Base-by-base conservation (phyloP, 108 stramenopile species). In the Cyclostephanos tholiformis region DNA sequence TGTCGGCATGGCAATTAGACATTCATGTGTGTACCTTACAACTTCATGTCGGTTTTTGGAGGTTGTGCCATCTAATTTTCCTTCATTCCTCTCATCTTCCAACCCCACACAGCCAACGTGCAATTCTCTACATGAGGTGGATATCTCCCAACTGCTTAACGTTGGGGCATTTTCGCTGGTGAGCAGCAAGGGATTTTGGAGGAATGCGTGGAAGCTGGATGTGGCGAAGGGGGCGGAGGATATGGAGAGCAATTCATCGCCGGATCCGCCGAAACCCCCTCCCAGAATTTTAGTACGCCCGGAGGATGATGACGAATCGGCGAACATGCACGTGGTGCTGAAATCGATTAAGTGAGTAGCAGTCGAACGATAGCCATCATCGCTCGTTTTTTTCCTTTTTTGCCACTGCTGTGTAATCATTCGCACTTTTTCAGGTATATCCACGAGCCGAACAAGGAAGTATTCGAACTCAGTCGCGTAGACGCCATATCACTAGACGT, bases 401-500 rank as follows among this genome's bases (percentile, higher is more conserved):
- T n/a, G n/a, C n/a, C n/a, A n/a, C n/a, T n/a, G n/a, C n/a, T n/a
- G n/a, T n/a, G n/a, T n/a, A 32, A 62, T 62, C 29, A 62, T 62
- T n/a, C 35, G 8, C 16, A 2, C 22, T 44, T 16, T 35, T 6
- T n/a, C 38, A 81, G 80, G 23, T 81, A 72, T 32, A 38, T 60
- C 6, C 82, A 83, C 78, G 65, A 69, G 36, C 75, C 75, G 19
- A 76, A 83, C 53, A 84, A 83, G 23, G 90, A 93, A 65, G 86
- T 85, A 32, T 92, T 85, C 64, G 91, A 95, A 64, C 69, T 91
- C 53, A 89, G 89, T 76, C 87, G 91, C 17, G 80, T 86, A 51
- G 94, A 95, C 78, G 91, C 91, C 0, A 85, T 95, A 20, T 88
- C 94, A 16, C 87, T 93, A 80, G 94, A 95, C 36, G 80, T 85